A percentile compares a stretch with the other conserved stretches of the same genome.
These are phyloP conservation scores for Populus tomentosa DNA, from an alignment of 441 rosid species.

Conservation along the genomic window DNA sequence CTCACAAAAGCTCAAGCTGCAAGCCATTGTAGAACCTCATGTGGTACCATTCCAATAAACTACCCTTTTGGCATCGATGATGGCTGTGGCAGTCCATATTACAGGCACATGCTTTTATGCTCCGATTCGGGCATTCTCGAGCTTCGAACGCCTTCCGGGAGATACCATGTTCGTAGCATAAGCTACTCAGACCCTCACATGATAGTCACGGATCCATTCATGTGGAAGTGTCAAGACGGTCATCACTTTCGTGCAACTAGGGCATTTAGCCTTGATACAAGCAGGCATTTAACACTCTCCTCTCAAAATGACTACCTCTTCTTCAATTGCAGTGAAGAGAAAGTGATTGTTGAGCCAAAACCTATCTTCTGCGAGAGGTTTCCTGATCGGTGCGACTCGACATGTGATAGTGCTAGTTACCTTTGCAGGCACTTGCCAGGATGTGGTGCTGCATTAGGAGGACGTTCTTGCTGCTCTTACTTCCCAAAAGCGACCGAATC, in stretches of 20 bases:
- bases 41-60: slow-evolving; percentile 65
- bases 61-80: slow-evolving; percentile 82
- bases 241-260: slow-evolving; percentile 66
- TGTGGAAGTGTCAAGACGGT: slow-evolving; percentile 82
- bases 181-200: slow-evolving; percentile 82
- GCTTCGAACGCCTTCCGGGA: slow-evolving; percentile 80
- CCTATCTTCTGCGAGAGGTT: slow-evolving; percentile 79
- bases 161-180: slow-evolving; percentile 60
- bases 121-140: slow-evolving; percentile 51
- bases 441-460: slow-evolving; percentile 45
- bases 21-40: slow-evolving; percentile 54
- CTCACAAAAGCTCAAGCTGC: slow-evolving; percentile 34
- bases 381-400: slow-evolving; percentile 87
- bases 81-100: slow-evolving; percentile 86
- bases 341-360: slow-evolving; percentile 73
- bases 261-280: slow-evolving; percentile 81
- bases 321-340: slow-evolving; percentile 73
- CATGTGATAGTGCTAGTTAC: slow-evolving; percentile 82
- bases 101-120: slow-evolving; percentile 73
- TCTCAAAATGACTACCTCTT: slow-evolving; percentile 81
- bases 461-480: slow-evolving; percentile 71
- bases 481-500: slow-evolving; percentile 79
- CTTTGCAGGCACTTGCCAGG: slow-evolving; percentile 84
- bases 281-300: slow-evolving; percentile 74
- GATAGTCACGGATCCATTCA: slow-evolving; percentile 62